Percentiles rank a stretch among this genome's conserved stretches.
Evolutionary conservation across 2,329 filamentous ascomycete genomes (phyloP).

Genomic region (Macrophomina pseudophaseolina): DNA sequence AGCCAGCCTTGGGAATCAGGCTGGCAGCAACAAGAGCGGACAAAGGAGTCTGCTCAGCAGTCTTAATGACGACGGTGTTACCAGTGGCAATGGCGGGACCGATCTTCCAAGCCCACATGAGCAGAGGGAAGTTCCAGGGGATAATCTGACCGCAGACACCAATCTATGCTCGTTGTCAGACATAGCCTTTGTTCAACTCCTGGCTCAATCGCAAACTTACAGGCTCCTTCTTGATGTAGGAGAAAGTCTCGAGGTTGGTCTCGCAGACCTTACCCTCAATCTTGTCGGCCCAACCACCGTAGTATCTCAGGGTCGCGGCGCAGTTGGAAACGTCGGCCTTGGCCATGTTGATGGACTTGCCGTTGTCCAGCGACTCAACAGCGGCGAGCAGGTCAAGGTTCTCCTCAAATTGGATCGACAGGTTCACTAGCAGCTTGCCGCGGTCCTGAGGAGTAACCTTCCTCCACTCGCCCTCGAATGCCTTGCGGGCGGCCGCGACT

Average conservation of each 20-base stretch:
- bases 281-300: conserved; percentile 92
- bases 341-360: conserved; percentile 78
- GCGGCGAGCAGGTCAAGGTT: conserved; percentile 77
- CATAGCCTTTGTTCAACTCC: neutral
- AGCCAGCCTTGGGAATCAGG: conserved; percentile 75
- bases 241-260: conserved; percentile 76
- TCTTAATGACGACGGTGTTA: conserved; percentile 76
- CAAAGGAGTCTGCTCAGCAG: conserved; percentile 77
- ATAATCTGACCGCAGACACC: conserved; percentile 88
- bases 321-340: conserved; percentile 74
- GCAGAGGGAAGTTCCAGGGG: conserved; percentile 85
- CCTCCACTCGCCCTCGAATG: conserved; percentile 77
- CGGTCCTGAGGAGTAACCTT: conserved; percentile 72
- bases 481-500: conserved; percentile 82
- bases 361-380: conserved; percentile 87
- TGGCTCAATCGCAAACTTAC: conserved; percentile 43
- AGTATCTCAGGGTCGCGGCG: conserved; percentile 78
- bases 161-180: conserved; percentile 52
- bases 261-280: conserved; percentile 86
- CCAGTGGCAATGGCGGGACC: conserved; percentile 74
- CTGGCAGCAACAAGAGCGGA: conserved; percentile 69
- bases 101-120: conserved; percentile 86
- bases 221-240: conserved; percentile 82
- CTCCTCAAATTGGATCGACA: conserved; percentile 81
- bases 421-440: conserved; percentile 71